Evolutionary conservation across 2,329 filamentous ascomycete genomes (phyloP).

Genomic region (Thielaviopsis euricoi): DNA sequence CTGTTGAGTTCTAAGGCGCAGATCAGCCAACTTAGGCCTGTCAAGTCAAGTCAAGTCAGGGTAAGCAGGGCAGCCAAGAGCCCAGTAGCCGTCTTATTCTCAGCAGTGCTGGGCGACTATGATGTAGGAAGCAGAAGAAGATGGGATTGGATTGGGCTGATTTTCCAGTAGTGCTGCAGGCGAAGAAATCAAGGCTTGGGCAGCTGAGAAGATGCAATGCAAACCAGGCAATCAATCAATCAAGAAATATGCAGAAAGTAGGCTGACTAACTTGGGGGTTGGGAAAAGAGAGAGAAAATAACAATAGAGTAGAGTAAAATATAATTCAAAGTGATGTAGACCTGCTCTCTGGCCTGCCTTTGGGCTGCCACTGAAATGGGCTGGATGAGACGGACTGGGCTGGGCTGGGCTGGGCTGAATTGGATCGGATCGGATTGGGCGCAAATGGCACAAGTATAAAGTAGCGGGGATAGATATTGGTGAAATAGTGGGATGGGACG

Average conservation of each 20-base stretch:
- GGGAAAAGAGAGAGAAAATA: not conserved
- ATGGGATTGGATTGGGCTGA: not conserved
- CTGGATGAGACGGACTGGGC: too few species aligned
- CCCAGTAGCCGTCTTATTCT: not conserved
- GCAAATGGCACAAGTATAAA: slow-evolving; percentile 1
- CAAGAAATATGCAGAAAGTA: not conserved
- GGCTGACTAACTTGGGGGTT: not conserved
- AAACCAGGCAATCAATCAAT: not conserved
- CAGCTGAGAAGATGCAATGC: not conserved
- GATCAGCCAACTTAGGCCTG: not conserved
- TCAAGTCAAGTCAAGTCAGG: not conserved
- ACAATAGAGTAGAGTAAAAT: not conserved
- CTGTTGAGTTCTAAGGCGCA: not conserved
- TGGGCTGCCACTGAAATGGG: slow-evolving; percentile 4
- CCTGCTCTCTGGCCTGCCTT: not conserved
- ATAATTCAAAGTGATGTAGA: too few species aligned
- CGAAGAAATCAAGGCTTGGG: not conserved
- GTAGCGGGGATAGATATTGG: not conserved
- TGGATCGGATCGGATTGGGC: slow-evolving; percentile 6
- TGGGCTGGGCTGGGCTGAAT: not conserved
- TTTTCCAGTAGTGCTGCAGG: not conserved
- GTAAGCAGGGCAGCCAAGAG: not conserved
- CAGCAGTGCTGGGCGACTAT: not conserved
- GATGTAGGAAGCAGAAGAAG: not conserved
- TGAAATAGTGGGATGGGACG: not conserved